These are phyloP conservation scores for Fraxinus paxiana DNA, from an alignment of 305 asterid species.

Conservation along the genomic window DNA sequence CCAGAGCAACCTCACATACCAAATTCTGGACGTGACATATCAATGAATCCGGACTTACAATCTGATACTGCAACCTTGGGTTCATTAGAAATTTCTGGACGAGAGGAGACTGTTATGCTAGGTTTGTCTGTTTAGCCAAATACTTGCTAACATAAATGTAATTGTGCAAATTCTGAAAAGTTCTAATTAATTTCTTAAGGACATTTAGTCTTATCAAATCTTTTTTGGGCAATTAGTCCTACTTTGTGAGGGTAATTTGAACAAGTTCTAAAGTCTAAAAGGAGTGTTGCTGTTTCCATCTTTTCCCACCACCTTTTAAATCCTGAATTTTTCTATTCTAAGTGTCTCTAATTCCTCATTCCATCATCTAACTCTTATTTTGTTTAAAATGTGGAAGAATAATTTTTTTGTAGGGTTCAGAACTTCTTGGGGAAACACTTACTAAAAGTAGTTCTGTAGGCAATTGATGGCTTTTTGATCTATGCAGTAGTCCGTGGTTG, in stretches of 20 bases:
- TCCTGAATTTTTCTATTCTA: background rate
- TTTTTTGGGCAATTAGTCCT: background rate
- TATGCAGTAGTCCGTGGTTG: conserved; percentile 12
- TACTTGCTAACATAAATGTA: conserved; percentile 15
- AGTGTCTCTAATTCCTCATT: background rate
- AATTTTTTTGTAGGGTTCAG: conserved; percentile 4
- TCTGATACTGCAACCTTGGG: conserved; percentile 30
- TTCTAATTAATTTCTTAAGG: conserved; percentile 5
- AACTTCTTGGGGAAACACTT: conserved; percentile 1
- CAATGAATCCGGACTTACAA: conserved; percentile 30
- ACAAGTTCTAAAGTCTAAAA: conserved; percentile 2
- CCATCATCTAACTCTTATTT: background rate
- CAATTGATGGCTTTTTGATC: background rate
- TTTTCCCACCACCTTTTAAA: background rate
- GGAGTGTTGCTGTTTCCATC: background rate
- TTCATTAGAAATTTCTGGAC: conserved; percentile 26
- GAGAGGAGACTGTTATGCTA: conserved; percentile 32
- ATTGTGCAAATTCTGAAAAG: conserved; percentile 2
- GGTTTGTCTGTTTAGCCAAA: conserved; percentile 41
- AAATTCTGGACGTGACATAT: conserved; percentile 27
- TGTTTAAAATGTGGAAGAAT: background rate
- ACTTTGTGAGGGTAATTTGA: conserved; percentile 1
- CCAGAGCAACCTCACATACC: conserved; percentile 35
- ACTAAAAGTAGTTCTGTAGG: background rate
- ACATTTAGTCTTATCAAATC: background rate